Conservation (phyloP, 2,329 filamentous ascomycete genomes). For the Ceratocystis huliohia region DNA sequence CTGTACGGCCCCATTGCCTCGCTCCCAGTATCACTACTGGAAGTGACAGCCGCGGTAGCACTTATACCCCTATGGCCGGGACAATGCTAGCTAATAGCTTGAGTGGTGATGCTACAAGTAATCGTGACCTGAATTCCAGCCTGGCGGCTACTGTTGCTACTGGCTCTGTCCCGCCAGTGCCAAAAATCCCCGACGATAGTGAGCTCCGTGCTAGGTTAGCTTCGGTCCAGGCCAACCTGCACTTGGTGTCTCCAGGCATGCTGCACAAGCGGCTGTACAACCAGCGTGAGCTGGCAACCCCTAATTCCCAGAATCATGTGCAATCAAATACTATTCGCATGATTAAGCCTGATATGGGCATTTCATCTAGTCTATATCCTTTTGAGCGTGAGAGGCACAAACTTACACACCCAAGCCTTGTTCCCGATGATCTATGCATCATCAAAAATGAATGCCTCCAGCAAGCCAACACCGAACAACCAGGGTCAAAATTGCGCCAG, state of each 20-base stretch:
- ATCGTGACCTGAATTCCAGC: not conserved
- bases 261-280: slow-evolving; percentile 7
- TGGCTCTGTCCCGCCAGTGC: slow-evolving; percentile 9
- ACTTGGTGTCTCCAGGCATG: not conserved
- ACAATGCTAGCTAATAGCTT: not conserved
- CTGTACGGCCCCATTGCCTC: slow-evolving; percentile 1
- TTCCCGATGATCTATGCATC: slow-evolving; percentile 15
- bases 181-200: not conserved
- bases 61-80: not conserved
- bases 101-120: not conserved
- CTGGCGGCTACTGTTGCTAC: not conserved
- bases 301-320: not conserved
- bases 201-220: not conserved
- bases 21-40: not conserved
- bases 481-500: not conserved
- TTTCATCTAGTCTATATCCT: not conserved
- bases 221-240: not conserved
- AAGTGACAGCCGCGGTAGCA: not conserved
- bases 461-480: not conserved
- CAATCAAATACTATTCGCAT: slow-evolving; percentile 3
- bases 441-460: slow-evolving; percentile 1
- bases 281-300: not conserved
- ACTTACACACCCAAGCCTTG: slow-evolving; percentile 14
- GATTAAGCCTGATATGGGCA: slow-evolving; percentile 5
- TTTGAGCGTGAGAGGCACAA: not conserved